Evolutionary conservation across 306 rosid species (phyloP), one percentile per base, ranked within the genome.

Genomic region (Cucurbita argyrosperma): DNA sequence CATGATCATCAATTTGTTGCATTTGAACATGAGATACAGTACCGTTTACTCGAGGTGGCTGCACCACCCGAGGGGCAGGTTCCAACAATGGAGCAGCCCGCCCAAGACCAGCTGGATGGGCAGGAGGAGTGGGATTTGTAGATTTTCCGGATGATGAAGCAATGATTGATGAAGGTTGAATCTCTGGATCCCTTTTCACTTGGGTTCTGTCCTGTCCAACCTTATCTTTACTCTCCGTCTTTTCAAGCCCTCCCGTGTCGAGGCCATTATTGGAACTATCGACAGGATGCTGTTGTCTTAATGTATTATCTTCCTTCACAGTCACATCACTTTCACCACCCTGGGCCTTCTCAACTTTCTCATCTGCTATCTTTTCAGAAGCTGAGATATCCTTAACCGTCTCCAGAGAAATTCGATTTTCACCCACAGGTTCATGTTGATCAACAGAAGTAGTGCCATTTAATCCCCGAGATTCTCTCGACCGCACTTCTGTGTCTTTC

Each of bases 41-140:
- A 78, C 92, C 93, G 77, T 89, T 93, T 11, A 79, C 92, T 53
- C 90, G 96, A 80, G 97, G 84, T 72, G 88, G 96, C 80, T 84
- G 97, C 45, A 74, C 94, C 62, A 11, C 86, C 75, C 97, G 86
- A 43, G 90, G 83, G 4, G 85, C 81, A 73, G 94, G 94, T 83
- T 90, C 97, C 82, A 87, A 78, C 4, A 93, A 81, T 38, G 94
- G 94, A 50, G 98, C 92, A 14, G 92, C 94, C 73, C 83, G 94
- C 39, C 97, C 97, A 77, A 93, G 90, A 74, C 96, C 98, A 61
- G 96, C 97, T 21, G 98, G 98, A 74, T 77, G 92, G 71, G 87
- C 86, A 76, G 86, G 85, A 78, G 85, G 72, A 46, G 87, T 79
- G 30, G 83, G 60, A 79, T 62, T 81, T 67, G 82, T 74, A 79